Conservation (phyloP, 495 filamentous ascomycete genomes). For the Podospora australis region DNA sequence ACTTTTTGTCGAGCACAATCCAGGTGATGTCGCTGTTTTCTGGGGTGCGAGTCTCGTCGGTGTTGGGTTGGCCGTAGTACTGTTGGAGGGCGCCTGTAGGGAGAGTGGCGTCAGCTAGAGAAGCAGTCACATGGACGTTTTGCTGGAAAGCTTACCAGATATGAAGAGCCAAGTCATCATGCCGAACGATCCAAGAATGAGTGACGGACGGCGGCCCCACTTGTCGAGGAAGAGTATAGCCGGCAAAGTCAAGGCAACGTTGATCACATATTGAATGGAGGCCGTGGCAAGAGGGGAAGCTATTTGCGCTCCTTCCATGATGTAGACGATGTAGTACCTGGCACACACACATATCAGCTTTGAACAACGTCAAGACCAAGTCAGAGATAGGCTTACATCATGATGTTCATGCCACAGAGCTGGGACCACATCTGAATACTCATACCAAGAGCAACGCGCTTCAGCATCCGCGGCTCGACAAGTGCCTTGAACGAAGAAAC, state of each 20-base stretch:
- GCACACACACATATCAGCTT: background rate
- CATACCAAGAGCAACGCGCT: constrained; percentile 65
- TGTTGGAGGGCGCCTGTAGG: constrained; percentile 53
- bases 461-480: constrained; percentile 55
- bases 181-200: constrained; percentile 67
- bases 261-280: constrained; percentile 74
- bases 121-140: too few relatives aligned
- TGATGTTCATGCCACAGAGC: constrained; percentile 70
- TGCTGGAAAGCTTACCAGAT: too few relatives aligned
- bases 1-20: constrained; percentile 45
- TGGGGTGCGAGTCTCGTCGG: constrained; percentile 25
- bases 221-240: constrained; percentile 72
- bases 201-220: constrained; percentile 66
- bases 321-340: constrained; percentile 68
- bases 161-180: constrained; percentile 69
- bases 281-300: constrained; percentile 60
- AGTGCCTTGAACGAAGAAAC: constrained; percentile 52
- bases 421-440: constrained; percentile 69
- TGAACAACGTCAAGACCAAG: background rate
- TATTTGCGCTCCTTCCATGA: constrained; percentile 64
- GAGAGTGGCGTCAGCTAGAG: too few relatives aligned
- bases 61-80: constrained; percentile 49
- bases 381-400: constrained; percentile 37
- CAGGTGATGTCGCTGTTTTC: constrained; percentile 47
- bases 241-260: constrained; percentile 57